Conservation (phyloP, 768 basidiomycete genomes). For the Pleurotus citrinopileatus region DNA sequence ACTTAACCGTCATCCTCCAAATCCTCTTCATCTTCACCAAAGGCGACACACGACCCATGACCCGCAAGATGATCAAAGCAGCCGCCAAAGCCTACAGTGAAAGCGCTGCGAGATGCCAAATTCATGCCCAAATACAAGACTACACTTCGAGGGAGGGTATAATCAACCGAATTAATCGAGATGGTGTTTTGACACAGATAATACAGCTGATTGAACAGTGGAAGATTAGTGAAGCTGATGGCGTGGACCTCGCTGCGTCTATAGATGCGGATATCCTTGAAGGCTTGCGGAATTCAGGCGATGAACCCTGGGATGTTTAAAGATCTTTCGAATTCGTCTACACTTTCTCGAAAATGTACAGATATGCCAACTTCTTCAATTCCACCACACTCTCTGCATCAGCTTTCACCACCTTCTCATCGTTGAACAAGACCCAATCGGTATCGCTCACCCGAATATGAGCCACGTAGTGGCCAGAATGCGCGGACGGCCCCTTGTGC, state of each 20-base stretch:
- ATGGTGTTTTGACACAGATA: neutral
- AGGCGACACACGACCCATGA: conserved; percentile 1
- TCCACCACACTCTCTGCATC: conserved; percentile 79
- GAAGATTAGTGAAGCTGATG: conserved; percentile 3
- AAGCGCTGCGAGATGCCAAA: neutral
- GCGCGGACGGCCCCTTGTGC: conserved; percentile 94
- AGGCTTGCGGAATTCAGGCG: neutral
- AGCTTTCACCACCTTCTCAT: conserved; percentile 93
- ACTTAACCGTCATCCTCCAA: conserved; percentile 23
- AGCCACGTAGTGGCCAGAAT: conserved; percentile 92
- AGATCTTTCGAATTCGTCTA: conserved; percentile 15
- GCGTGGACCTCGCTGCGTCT: neutral
- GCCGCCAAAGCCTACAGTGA: conserved; percentile 1
- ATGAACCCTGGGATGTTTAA: neutral
- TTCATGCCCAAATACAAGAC: conserved; percentile 3
- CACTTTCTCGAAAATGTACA: conserved; percentile 86
- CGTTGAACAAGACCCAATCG: conserved; percentile 89
- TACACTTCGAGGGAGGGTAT: neutral
- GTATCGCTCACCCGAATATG: conserved; percentile 59
- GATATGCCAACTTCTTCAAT: conserved; percentile 83
- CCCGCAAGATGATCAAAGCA: conserved; percentile 3
- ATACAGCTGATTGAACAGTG: conserved; percentile 5
- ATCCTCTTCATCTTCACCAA: conserved; percentile 12
- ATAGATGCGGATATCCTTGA: neutral
- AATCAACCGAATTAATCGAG: neutral